Percentiles rank a stretch among this genome's conserved stretches.
These are phyloP conservation scores for Akebia trifoliata DNA, from an alignment of 164 flowering plant species.

Conservation along the genomic window DNA sequence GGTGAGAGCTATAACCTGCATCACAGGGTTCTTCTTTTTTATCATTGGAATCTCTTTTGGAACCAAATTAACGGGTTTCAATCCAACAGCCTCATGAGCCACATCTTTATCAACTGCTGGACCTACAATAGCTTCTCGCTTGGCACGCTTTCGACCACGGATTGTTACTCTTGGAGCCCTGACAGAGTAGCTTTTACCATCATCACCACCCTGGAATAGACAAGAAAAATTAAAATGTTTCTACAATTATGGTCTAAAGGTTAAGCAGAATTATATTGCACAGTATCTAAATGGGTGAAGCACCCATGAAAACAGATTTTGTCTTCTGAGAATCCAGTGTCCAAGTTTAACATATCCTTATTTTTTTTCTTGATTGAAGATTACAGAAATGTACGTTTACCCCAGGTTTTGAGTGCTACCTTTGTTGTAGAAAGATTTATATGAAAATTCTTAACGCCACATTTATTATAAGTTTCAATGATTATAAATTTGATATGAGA, in stretches of 20 bases:
- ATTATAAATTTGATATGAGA: no score
- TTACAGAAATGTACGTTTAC: no score
- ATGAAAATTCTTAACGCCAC: no score
- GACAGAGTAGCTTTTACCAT: constrained; percentile 18
- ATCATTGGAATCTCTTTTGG: constrained; percentile 89
- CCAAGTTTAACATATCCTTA: no score
- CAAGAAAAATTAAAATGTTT: background rate
- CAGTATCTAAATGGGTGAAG: background rate
- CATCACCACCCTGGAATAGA: constrained; percentile 33
- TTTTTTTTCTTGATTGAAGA: no score
- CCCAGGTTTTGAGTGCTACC: no score
- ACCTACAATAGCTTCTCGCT: constrained; percentile 66
- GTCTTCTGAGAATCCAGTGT: background rate
- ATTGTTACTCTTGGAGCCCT: constrained; percentile 13
- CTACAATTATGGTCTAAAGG: background rate
- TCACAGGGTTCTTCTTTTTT: constrained; percentile 75
- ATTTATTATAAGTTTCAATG: no score
- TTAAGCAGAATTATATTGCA: background rate
- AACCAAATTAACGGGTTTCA: constrained; percentile 62
- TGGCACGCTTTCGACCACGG: constrained; percentile 50
- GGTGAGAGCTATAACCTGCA: constrained; percentile 48
- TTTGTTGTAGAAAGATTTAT: no score
- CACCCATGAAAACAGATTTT: background rate
- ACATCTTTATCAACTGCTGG: constrained; percentile 89
- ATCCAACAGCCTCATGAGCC: constrained; percentile 90